Conservation (phyloP, 345 rosid species). For the Brassica nigra region DNA sequence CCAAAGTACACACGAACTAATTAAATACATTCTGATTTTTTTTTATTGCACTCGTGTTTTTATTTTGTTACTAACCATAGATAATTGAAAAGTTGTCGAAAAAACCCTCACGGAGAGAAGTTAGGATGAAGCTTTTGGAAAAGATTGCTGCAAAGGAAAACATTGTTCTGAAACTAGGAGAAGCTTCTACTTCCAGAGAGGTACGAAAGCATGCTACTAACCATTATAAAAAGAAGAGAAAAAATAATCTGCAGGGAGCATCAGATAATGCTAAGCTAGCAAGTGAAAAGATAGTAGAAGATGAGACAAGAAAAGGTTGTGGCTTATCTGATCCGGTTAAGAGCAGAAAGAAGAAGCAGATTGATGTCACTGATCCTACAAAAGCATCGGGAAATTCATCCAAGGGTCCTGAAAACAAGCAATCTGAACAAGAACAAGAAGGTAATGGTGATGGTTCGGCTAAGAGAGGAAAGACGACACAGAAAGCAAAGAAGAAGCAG, state of each 20-base stretch:
- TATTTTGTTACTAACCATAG: constrained; percentile 16
- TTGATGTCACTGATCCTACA: constrained; percentile 77
- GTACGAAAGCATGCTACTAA: too few relatives aligned
- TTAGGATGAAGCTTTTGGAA: constrained; percentile 56
- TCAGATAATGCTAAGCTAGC: constrained; percentile 25
- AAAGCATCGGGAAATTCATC: constrained; percentile 79
- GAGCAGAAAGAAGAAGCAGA: constrained; percentile 53
- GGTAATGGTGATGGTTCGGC: not conserved
- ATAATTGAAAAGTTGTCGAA: constrained; percentile 42
- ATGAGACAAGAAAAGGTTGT: constrained; percentile 23
- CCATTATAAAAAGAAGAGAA: too few relatives aligned
- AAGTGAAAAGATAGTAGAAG: constrained; percentile 17
- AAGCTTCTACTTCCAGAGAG: constrained; percentile 20
- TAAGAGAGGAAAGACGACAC: too few relatives aligned
- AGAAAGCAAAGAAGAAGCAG: too few relatives aligned
- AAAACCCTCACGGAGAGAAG: constrained; percentile 50
- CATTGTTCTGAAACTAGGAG: constrained; percentile 56
- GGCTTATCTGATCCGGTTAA: constrained; percentile 37
- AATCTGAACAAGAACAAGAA: constrained; percentile 3
- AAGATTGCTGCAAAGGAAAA: constrained; percentile 69
- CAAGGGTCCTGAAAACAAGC: constrained; percentile 45
- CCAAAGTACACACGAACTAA: too few relatives aligned
- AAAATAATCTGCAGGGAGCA: constrained; percentile 39
- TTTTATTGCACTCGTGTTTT: not conserved
- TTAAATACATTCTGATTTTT: too few relatives aligned